Evolutionary conservation across 2,329 filamentous ascomycete genomes (phyloP).

Genomic region (Apiospora kogelbergensis): DNA sequence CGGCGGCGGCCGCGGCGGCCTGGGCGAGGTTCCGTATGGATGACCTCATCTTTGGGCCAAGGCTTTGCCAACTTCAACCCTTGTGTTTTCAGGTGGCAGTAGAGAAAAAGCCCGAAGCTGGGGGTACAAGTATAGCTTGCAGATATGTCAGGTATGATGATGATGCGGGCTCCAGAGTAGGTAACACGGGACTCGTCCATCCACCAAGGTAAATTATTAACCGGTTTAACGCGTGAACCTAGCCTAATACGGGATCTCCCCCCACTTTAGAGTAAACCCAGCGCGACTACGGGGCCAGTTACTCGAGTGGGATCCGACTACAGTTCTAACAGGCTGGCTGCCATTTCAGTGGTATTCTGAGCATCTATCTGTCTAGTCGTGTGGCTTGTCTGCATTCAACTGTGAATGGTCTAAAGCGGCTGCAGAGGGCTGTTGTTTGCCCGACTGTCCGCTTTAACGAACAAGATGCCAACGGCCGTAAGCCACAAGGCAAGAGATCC

Average conservation of each 20-base stretch:
- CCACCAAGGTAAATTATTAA: no score
- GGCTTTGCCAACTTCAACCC: neutral
- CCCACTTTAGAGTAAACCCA: no score
- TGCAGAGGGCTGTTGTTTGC: neutral
- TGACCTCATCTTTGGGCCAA: conserved; percentile 25
- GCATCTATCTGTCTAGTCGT: neutral
- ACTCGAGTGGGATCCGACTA: no score
- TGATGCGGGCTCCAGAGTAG: no score
- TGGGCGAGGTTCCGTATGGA: conserved; percentile 36
- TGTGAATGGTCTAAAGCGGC: neutral
- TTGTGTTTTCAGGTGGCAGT: neutral
- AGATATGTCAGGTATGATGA: no score
- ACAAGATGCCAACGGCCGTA: neutral
- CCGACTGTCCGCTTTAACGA: neutral
- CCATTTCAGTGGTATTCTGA: neutral
- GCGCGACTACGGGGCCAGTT: no score
- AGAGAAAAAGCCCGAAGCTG: no score
- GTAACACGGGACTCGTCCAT: no score
- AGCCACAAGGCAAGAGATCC: neutral
- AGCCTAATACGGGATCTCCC: no score
- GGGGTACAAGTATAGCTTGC: neutral
- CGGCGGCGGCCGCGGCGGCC: conserved; percentile 26
- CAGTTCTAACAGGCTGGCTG: neutral
- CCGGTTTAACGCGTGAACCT: no score
- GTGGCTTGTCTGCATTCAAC: neutral